Evolutionary conservation across 1,139 yeast genomes (phyloP), one percentile per base, ranked within the genome.

Genomic region (Trichomonascaceae sp.): DNA sequence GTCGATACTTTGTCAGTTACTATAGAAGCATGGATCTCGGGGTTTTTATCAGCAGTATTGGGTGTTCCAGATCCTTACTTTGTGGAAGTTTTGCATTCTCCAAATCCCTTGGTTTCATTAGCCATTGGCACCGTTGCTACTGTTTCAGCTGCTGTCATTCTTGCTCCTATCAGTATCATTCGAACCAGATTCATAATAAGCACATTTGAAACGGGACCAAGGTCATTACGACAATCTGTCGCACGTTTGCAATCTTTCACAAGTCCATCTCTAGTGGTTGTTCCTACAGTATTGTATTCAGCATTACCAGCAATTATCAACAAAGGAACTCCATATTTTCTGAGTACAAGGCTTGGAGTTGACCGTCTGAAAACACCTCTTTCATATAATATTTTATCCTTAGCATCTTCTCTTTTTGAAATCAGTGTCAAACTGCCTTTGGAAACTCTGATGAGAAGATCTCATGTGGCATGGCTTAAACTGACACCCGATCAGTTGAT

Each of bases 51-150:
- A 6, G 93, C 96, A 2, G 75, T 87, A 52, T 72, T 88, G 55
- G 87, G 88, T 15, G 81, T 89, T n/a, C 96, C 96, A 0, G 97
- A 90, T 66, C 96, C 97, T 0, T 83, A 85, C 60, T 86, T 88
- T 67, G 83, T 89, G 59, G 96, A 88, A 61, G 79, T 88, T 58
- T 78, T 89, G 27, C 95, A 87, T 65, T 85, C 93, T 39, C 83
- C 91, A 2, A 89, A 85, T 60, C 90, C 95, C 0, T 72, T 82
- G 55, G 74, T 79, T 52, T 84, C 95, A 15, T 74, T 90, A 24
- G 71, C 82, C 55, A 74, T 89, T 18, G 83, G 89, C 1, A 79
- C 90, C 2, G 72, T 82, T 43, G 93, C 96, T 0, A 80, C 88
- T 52, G 82, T 88, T 0, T 67, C 86, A 43, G 83, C 96, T 0